These are phyloP conservation scores for Mesembryanthemum crystallinum DNA, from an alignment of 148 eudicot species.

Conservation along the genomic window DNA sequence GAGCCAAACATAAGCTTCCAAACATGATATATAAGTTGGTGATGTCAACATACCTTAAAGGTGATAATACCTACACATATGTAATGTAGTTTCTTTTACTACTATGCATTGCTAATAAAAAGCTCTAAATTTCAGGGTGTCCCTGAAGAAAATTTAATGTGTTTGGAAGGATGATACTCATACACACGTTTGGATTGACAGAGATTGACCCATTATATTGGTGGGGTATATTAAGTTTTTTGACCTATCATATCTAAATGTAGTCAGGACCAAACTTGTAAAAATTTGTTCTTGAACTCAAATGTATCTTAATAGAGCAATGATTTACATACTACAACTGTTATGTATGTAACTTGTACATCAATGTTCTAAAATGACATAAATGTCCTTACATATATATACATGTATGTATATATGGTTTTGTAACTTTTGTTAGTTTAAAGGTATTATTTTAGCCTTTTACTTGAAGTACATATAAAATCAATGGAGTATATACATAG, in stretches of 20 bases:
- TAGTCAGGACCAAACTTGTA: too few species aligned
- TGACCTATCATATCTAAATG: neutral
- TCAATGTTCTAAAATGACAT: too few species aligned
- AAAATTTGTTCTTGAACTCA: too few species aligned
- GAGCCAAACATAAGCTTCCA: constrained; percentile 25
- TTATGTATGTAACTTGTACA: too few species aligned
- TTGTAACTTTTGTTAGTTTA: too few species aligned
- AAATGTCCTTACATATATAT: too few species aligned
- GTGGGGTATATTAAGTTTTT: neutral
- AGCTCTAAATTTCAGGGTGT: constrained; percentile 29
- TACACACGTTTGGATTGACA: constrained; percentile 26
- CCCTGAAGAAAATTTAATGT: constrained; percentile 21
- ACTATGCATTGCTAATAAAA: constrained; percentile 8
- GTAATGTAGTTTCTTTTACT: neutral
- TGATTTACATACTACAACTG: too few species aligned
- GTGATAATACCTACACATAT: constrained; percentile 19
- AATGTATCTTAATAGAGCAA: too few species aligned
- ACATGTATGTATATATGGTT: too few species aligned
- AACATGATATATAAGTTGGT: constrained; percentile 3
- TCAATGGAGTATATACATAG: too few species aligned
- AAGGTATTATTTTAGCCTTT: too few species aligned
- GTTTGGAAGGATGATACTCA: neutral
- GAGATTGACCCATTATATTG: constrained; percentile 10
- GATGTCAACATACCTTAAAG: constrained; percentile 14
- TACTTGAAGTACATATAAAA: too few species aligned